Evolutionary conservation across 345 rosid species (phyloP), one percentile per base, ranked within the genome.

Genomic region (Geranium brycei): DNA sequence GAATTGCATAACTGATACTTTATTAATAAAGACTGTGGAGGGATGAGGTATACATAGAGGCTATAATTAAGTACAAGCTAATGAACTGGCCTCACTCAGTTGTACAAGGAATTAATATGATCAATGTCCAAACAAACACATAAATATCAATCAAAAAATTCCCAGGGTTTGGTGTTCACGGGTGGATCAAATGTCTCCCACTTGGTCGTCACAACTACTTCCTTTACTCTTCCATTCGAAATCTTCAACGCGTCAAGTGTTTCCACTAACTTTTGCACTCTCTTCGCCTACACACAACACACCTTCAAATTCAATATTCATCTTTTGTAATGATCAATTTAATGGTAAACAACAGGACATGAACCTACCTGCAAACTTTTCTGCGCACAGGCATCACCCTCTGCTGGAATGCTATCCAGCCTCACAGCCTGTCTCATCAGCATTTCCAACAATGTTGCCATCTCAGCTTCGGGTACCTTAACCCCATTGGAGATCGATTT

Each of bases 351-450:
- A 23, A 23, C 28, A 23, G 10, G 2, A 12, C 19, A 17, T 58
- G n/a, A n/a, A 55, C 15, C 31, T 58, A 80, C 87, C 82, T 74
- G 85, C 65, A 78, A 62, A 31, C 0, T 75, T 65, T 83, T 79
- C 35, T 17, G 72, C 13, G 81, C 53, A 70, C 68, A 65, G 19
- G 76, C 79, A 1, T 81, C 75, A 51, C 83, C 86, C 64, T 83
- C 80, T 0, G 81, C 78, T 4, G 73, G 38, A 35, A 81, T 72
- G 68, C 31, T 41, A 17, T 85, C 84, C 1, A 85, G 73, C 83
- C 78, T 83, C 58, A 81, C 35, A 6, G 86, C 87, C 67, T 79
- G 87, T 68, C 83, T 72, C 83, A 85, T 83, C 2, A 78, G 80
- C 83, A 85, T 79, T 79, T 83, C 91, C 0, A 63, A 71, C 61